Percentiles rank a stretch among this genome's conserved stretches.
Evolutionary conservation across 345 rosid genomes (phyloP).

Genomic region (Hibiscus mutabilis): DNA sequence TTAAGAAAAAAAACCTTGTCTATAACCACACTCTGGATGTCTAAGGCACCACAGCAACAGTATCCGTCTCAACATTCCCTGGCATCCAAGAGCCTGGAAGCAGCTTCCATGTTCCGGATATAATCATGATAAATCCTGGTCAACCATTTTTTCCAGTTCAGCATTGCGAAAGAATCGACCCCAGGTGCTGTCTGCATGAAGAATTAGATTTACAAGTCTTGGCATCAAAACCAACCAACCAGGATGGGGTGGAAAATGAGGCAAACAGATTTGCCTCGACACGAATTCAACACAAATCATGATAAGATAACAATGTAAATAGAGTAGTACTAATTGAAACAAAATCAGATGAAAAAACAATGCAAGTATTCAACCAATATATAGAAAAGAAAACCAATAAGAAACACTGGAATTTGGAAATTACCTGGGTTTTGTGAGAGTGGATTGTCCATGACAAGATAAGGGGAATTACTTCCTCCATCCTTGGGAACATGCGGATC

Average conservation of each 20-base stretch:
- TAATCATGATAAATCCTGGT: slow-evolving; percentile 83
- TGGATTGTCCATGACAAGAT: slow-evolving; percentile 66
- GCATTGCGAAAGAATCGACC: slow-evolving; percentile 87
- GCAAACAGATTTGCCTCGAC: neutral
- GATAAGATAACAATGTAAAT: neutral
- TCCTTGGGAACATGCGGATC: slow-evolving; percentile 70
- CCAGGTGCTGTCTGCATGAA: slow-evolving; percentile 83
- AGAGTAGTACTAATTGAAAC: neutral
- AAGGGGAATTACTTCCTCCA: slow-evolving; percentile 43
- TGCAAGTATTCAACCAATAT: too few relatives aligned
- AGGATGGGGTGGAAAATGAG: neutral
- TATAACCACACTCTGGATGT: slow-evolving; percentile 75
- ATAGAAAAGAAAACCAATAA: too few relatives aligned
- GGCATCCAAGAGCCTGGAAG: slow-evolving; percentile 95
- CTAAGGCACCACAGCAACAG: slow-evolving; percentile 89
- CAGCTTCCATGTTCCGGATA: slow-evolving; percentile 92
- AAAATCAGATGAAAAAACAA: neutral
- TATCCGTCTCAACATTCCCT: slow-evolving; percentile 88
- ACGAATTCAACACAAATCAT: neutral
- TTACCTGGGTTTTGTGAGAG: slow-evolving; percentile 95
- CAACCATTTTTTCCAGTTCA: slow-evolving; percentile 88
- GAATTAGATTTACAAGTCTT: neutral
- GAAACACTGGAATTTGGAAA: neutral
- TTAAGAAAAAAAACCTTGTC: slow-evolving; percentile 54
- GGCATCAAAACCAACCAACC: neutral